A percentile compares a stretch with the other conserved stretches of the same genome.
Conservation (phyloP, 805 yeast genomes). For the Ogataea trehalophila region DNA sequence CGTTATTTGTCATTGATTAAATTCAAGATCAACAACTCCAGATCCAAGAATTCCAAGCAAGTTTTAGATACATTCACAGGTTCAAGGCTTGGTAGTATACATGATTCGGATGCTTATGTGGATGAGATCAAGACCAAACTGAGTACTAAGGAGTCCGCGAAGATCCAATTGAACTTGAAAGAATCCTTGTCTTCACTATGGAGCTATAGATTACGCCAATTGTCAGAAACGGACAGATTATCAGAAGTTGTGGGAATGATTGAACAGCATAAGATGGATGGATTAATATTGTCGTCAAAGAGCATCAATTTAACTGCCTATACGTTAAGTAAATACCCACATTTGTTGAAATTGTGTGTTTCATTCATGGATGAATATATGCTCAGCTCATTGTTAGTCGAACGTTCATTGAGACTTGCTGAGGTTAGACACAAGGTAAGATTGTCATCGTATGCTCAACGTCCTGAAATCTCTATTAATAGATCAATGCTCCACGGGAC, state of each 20-base stretch:
- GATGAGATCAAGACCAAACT: constrained; percentile 13
- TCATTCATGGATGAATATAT: constrained; percentile 24
- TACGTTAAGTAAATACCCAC: constrained; percentile 15
- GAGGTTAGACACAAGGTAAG: constrained; percentile 6
- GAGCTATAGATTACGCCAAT: constrained; percentile 27
- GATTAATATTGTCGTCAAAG: constrained; percentile 24
- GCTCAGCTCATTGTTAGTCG: constrained; percentile 18
- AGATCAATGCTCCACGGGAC: no score
- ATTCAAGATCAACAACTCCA: constrained; percentile 12
- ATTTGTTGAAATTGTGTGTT: constrained; percentile 19
- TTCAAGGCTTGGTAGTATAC: neutral
- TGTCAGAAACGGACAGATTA: constrained; percentile 22
- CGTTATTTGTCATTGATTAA: constrained; percentile 19
- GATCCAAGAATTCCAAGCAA: constrained; percentile 3
- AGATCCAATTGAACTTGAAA: constrained; percentile 22
- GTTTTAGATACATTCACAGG: no score
- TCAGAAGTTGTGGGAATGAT: constrained; percentile 14
- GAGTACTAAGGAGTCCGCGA: constrained; percentile 3
- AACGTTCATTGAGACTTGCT: constrained; percentile 1
- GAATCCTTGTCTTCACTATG: constrained; percentile 23
- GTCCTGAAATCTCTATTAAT: neutral
- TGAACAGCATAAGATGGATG: constrained; percentile 15
- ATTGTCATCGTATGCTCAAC: neutral
- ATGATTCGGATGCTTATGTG: neutral
- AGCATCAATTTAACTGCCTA: constrained; percentile 27